Base-by-base conservation (phyloP, 768 basidiomycete genomes). In the Suillus lakei region DNA sequence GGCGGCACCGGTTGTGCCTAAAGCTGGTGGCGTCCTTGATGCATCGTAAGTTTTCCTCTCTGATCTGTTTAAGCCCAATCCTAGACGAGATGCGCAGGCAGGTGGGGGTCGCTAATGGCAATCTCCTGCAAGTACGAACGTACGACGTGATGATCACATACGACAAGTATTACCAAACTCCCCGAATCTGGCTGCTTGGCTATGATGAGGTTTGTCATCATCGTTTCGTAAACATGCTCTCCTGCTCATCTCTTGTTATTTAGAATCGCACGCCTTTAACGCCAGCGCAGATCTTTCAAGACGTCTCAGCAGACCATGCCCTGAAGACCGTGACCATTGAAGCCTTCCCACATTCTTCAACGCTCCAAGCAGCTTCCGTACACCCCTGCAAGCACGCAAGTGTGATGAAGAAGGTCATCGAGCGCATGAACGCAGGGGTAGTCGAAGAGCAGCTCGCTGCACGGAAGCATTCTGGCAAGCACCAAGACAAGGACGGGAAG, bases 111-210 rank as follows among this genome's bases (percentile, higher is more conserved):
- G 86, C 88, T 39, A 93, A 89, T 67, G 88, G 88, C 64, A 98
- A 98, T 72, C 83, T 98, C 32, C 82, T 99, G 48, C 94, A 96
- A 84, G 95, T 99, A 46, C 88, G 98, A 73, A 99, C 97, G 13
- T 99, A 99, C 82, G 98, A 99, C 77, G 96, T 98, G 73, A 94
- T 98, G 91, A 99, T 99, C 83, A 95, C 94, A 56, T 99, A 99
- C 78, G 98, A 99, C 86, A 99, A 99, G 82, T 97, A 96, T 79
- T 99, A 99, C 79, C 98, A 99, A 78, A 98, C 96, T 15, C 98
- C 98, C 28, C 88, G 97, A 70, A 92, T 98, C 76, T 99, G 98
- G 98, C 81, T 99, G 65, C 87, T 96, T 69, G 98, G 98, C 23
- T 98, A 98, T 75, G 96, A 98, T 75, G 98, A 99, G 88, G 95